Conservation (phyloP, 108 stramenopile species). For the Cyclotella atomus region DNA sequence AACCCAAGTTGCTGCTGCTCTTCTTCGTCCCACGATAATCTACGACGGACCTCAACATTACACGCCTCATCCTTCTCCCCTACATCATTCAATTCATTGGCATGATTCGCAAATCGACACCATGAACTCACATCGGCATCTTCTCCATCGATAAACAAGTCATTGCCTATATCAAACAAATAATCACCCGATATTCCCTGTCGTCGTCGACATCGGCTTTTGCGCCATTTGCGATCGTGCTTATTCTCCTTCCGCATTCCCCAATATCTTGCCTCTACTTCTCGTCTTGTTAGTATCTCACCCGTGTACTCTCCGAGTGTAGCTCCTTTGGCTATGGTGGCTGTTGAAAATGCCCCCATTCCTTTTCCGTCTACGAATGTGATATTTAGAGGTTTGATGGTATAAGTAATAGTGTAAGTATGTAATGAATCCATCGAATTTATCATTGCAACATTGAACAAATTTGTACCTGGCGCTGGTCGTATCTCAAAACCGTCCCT, state of each 20-base stretch:
- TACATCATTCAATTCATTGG: neutral
- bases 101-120: conserved; percentile 43
- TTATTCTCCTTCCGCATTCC: conserved; percentile 1
- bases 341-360: conserved; percentile 30
- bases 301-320: conserved; percentile 30
- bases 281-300: conserved; percentile 15
- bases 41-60: conserved; percentile 9
- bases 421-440: neutral
- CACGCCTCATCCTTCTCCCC: neutral
- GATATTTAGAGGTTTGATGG: neutral
- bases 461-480: neutral
- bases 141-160: conserved; percentile 38
- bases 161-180: conserved; percentile 43
- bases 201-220: conserved; percentile 12
- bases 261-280: conserved; percentile 39
- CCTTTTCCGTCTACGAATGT: conserved; percentile 14
- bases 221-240: conserved; percentile 31
- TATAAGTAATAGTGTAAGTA: neutral
- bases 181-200: conserved; percentile 41
- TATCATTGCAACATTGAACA: neutral
- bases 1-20: neutral
- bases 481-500: conserved; percentile 3
- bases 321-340: conserved; percentile 8
- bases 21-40: neutral
- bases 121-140: conserved; percentile 35